phyloP scores from a whole-genome alignment of 208 protist genomes.

The Jaenimonas drosophilae region DNA sequence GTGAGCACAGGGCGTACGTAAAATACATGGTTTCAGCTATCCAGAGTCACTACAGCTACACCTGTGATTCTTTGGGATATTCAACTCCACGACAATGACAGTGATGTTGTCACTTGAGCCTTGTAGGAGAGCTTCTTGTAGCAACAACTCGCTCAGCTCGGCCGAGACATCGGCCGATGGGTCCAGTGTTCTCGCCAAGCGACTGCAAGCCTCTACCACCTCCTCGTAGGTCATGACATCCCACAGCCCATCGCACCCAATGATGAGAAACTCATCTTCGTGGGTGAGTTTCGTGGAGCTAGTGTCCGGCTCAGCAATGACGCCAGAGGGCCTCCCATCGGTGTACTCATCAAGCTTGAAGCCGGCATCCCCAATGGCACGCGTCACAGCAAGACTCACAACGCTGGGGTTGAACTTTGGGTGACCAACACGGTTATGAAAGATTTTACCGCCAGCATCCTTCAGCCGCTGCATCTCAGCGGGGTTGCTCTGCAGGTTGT shows the following conservation, averaged over 20 bases:
- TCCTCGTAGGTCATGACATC: constrained; percentile 51
- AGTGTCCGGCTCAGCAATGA: constrained; percentile 19
- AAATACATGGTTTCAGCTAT: no score
- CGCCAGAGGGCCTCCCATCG: constrained; percentile 15
- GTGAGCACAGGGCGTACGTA: no score
- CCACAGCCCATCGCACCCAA: constrained; percentile 60
- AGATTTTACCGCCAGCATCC: constrained; percentile 45
- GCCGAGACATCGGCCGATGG: neutral
- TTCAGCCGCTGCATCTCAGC: constrained; percentile 43
- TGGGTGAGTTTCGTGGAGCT: constrained; percentile 11
- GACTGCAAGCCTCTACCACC: constrained; percentile 20
- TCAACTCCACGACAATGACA: constrained; percentile 62
- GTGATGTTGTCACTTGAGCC: constrained; percentile 81
- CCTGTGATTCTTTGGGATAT: no score
- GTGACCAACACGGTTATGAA: constrained; percentile 68
- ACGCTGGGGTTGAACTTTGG: constrained; percentile 29
- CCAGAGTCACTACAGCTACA: no score
- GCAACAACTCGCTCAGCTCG: constrained; percentile 43
- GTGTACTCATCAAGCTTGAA: constrained; percentile 35
- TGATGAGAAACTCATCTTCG: constrained; percentile 34
- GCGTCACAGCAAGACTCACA: constrained; percentile 47
- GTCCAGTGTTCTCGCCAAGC: constrained; percentile 1
- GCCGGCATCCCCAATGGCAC: constrained; percentile 72
- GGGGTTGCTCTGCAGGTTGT: constrained; percentile 15
- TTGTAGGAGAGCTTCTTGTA: constrained; percentile 44